Conservation (phyloP, 192 early-diverging fungal species). For the Podochytrium sp. region DNA sequence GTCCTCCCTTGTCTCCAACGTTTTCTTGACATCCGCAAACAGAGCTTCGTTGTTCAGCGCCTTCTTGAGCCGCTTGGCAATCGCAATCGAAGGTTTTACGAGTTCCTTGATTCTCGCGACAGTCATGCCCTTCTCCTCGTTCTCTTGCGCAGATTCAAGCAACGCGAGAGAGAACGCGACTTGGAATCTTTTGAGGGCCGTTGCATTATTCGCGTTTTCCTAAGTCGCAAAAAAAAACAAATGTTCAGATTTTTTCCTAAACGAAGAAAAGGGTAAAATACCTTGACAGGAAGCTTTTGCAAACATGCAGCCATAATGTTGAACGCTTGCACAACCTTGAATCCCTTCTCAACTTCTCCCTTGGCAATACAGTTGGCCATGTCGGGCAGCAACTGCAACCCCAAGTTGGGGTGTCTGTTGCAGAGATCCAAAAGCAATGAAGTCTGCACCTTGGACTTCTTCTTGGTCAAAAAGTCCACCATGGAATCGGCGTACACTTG, state of each 20-base stretch:
- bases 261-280: neutral
- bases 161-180: slow-evolving; percentile 20
- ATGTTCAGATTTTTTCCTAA: neutral
- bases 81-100: slow-evolving; percentile 30
- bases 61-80: slow-evolving; percentile 35
- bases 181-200: neutral
- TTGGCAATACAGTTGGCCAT: slow-evolving; percentile 44
- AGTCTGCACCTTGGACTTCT: slow-evolving; percentile 69
- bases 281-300: slow-evolving; percentile 29
- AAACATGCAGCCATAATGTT: slow-evolving; percentile 33
- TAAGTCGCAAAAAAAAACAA: neutral
- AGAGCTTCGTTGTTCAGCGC: neutral
- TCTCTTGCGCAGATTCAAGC: slow-evolving; percentile 6
- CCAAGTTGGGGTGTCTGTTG: slow-evolving; percentile 59
- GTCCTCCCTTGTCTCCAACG: neutral
- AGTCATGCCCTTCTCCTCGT: slow-evolving; percentile 31
- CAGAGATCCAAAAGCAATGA: slow-evolving; percentile 71
- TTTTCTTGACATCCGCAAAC: neutral
- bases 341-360: slow-evolving; percentile 20
- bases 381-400: slow-evolving; percentile 64
- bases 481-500: slow-evolving; percentile 62
- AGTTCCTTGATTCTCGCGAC: slow-evolving; percentile 43
- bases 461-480: slow-evolving; percentile 75
- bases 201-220: slow-evolving; percentile 12
- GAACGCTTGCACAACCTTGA: slow-evolving; percentile 36